These are phyloP conservation scores for Mycena polygramma DNA, from an alignment of 768 basidiomycete genomes.

Conservation along the genomic window DNA sequence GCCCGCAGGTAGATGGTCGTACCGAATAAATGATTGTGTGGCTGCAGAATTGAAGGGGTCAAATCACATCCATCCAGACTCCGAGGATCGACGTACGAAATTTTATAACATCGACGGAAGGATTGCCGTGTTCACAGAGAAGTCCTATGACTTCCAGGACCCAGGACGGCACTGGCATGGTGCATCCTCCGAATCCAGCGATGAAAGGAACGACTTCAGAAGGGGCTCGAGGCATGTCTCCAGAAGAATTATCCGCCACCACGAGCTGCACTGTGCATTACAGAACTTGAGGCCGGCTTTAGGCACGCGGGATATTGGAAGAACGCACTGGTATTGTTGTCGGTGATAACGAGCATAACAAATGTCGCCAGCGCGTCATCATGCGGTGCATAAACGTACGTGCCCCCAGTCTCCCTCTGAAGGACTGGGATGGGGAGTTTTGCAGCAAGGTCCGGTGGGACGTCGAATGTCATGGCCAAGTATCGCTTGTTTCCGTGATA, in stretches of 20 bases:
- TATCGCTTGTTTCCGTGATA: constrained; percentile 7
- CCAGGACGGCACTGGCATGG: constrained; percentile 13
- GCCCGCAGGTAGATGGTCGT: constrained; percentile 34
- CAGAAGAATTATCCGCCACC: neutral
- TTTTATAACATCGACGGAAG: constrained; percentile 23
- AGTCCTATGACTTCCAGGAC: constrained; percentile 22
- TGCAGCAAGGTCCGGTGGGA: constrained; percentile 10
- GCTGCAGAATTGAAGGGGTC: constrained; percentile 14
- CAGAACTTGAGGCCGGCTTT: too few relatives aligned
- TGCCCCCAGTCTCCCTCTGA: neutral
- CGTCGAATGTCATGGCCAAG: neutral
- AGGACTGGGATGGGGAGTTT: constrained; percentile 12
- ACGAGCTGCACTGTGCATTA: constrained; percentile 24
- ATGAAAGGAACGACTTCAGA: constrained; percentile 20
- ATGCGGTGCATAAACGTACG: neutral
- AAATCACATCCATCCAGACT: neutral
- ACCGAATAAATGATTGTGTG: constrained; percentile 32
- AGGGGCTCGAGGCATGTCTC: constrained; percentile 16
- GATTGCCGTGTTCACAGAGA: constrained; percentile 9
- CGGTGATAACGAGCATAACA: constrained; percentile 25
- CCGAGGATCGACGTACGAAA: constrained; percentile 14
- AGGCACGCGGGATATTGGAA: neutral
- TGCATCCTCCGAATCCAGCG: constrained; percentile 5
- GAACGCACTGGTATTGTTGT: constrained; percentile 28
- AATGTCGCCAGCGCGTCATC: neutral